These are phyloP conservation scores for Fusarium ambrosium DNA, from an alignment of 2,329 filamentous ascomycete species.

Conservation along the genomic window DNA sequence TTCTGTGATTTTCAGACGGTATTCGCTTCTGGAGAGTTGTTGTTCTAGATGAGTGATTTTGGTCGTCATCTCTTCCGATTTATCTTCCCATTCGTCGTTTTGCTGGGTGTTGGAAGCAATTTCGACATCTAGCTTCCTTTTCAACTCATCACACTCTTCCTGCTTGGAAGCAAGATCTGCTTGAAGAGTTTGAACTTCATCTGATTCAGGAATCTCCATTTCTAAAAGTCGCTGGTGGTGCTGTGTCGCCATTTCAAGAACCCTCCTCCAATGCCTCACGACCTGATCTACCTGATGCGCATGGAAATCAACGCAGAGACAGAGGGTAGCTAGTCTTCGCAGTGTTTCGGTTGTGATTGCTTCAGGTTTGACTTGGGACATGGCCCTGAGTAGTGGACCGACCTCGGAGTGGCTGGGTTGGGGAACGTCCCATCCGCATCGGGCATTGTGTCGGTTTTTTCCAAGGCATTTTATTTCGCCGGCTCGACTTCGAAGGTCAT, in stretches of 20 bases:
- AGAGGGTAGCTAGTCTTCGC: neutral
- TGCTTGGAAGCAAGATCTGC: neutral
- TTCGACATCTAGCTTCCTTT: neutral
- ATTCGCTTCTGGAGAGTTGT: neutral
- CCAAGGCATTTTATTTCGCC: slow-evolving; percentile 9
- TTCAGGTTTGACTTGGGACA: slow-evolving; percentile 6
- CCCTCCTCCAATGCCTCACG: neutral
- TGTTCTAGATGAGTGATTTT: neutral
- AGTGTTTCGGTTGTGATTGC: neutral
- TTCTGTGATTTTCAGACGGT: fast-evolving
- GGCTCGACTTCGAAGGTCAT: neutral
- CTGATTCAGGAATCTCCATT: neutral
- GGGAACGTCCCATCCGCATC: neutral
- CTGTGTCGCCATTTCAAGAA: neutral
- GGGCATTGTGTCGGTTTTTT: neutral
- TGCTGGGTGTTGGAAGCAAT: no score
- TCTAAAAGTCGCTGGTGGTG: neutral
- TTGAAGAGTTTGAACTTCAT: neutral
- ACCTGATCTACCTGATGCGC: neutral
- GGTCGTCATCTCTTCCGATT: neutral
- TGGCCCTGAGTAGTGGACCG: neutral
- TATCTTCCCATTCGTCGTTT: neutral
- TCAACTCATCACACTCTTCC: neutral
- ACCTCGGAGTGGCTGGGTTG: slow-evolving; percentile 4
- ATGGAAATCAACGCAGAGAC: slow-evolving; percentile 1